phyloP scores from a whole-genome alignment of 305 asterid species.

The Fraxinus nigra region DNA sequence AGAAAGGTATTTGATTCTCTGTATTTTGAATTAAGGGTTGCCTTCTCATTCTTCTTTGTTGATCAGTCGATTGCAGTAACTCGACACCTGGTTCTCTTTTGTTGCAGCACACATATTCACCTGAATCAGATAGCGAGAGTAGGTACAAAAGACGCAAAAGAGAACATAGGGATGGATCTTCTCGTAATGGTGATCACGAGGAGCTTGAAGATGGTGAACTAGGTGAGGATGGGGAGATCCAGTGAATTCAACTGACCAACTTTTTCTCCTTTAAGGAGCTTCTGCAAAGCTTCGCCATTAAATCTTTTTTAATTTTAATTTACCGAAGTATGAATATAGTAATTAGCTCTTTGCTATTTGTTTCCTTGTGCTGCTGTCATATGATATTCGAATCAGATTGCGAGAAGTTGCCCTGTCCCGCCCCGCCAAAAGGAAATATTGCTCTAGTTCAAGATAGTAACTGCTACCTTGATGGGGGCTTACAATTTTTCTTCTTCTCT shows the following conservation, averaged over 20 bases:
- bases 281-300: not conserved
- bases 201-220: constrained; percentile 99
- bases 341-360: not conserved
- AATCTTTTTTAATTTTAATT: not conserved
- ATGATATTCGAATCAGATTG: not conserved
- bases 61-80: constrained; percentile 7
- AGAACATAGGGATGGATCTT: constrained; percentile 65
- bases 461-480: not conserved
- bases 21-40: not conserved
- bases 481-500: not conserved
- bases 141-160: constrained; percentile 70
- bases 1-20: constrained; percentile 55
- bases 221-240: constrained; percentile 98
- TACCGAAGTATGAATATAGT: not conserved
- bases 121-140: constrained; percentile 90
- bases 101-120: constrained; percentile 74
- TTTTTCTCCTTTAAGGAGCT: not conserved
- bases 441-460: not conserved
- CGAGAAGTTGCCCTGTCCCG: not conserved
- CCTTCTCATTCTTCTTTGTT: not conserved
- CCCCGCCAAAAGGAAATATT: not conserved
- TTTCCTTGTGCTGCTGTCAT: not conserved
- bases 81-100: constrained; percentile 13
- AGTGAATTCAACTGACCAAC: constrained; percentile 28
- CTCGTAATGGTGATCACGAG: constrained; percentile 58